These are phyloP conservation scores for Amaranthus hypochondriacus DNA, from an alignment of 148 eudicot genomes.

Conservation along the genomic window DNA sequence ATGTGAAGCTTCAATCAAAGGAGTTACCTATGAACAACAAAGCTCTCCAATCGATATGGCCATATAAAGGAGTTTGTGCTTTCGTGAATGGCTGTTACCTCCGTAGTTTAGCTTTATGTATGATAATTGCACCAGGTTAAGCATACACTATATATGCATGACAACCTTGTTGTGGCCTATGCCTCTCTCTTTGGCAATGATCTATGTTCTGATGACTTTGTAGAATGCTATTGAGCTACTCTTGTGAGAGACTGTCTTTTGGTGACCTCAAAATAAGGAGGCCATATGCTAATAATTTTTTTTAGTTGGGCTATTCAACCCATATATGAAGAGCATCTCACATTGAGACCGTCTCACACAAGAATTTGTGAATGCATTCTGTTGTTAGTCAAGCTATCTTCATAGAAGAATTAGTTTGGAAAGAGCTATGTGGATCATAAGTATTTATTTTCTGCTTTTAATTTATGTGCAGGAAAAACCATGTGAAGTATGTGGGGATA, in stretches of 20 bases:
- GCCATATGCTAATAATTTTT: not conserved
- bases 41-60: not conserved
- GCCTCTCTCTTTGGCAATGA: not conserved
- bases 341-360: slow-evolving; percentile 4
- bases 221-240: not conserved
- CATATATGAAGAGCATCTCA: not conserved
- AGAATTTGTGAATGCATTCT: too few species aligned
- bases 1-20: not conserved
- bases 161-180: not conserved
- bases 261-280: not conserved
- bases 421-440: not conserved
- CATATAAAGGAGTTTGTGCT: not conserved
- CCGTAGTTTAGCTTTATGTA: not conserved
- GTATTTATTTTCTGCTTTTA: not conserved
- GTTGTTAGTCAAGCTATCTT: not conserved
- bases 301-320: too few species aligned
- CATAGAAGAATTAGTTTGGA: not conserved
- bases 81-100: not conserved
- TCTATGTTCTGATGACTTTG: not conserved
- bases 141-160: not conserved
- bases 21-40: not conserved
- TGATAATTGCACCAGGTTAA: not conserved
- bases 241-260: not conserved
- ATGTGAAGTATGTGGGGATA: slow-evolving; percentile 30
- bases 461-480: slow-evolving; percentile 29